Conservation (phyloP, 441 rosid genomes). For the Kokia cookei region DNA sequence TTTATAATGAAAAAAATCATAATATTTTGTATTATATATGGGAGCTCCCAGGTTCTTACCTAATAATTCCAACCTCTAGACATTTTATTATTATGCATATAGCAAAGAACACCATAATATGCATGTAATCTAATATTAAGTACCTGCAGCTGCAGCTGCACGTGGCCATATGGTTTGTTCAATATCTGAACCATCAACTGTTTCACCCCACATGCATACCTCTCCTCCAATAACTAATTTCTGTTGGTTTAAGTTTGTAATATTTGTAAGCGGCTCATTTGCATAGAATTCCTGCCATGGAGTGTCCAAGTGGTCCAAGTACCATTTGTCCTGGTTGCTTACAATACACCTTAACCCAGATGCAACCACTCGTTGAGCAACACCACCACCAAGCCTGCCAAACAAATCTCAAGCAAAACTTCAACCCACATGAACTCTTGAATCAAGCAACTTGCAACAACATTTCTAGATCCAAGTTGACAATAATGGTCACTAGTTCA, state of each 20-base stretch:
- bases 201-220: constrained; percentile 85
- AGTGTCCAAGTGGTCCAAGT: constrained; percentile 54
- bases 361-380: constrained; percentile 49
- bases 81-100: no score
- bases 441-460: not conserved
- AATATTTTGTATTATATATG: not conserved
- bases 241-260: constrained; percentile 37
- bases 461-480: not conserved
- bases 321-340: constrained; percentile 84
- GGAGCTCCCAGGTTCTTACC: not conserved
- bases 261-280: constrained; percentile 54
- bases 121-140: not conserved
- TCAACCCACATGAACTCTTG: not conserved
- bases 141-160: constrained; percentile 80
- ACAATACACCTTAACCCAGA: constrained; percentile 63
- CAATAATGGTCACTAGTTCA: not conserved
- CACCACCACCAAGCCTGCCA: constrained; percentile 61
- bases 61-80: not conserved
- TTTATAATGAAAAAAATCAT: not conserved
- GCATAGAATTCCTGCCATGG: constrained; percentile 50
- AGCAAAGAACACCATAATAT: not conserved
- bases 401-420: constrained; percentile 3
- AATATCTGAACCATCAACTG: constrained; percentile 58
- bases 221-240: constrained; percentile 70
- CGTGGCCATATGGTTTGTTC: constrained; percentile 82